A percentile compares a stretch with the other conserved stretches of the same genome.
phyloP scores from a whole-genome alignment of 257 asterid species.

The Paulownia fortunei region DNA sequence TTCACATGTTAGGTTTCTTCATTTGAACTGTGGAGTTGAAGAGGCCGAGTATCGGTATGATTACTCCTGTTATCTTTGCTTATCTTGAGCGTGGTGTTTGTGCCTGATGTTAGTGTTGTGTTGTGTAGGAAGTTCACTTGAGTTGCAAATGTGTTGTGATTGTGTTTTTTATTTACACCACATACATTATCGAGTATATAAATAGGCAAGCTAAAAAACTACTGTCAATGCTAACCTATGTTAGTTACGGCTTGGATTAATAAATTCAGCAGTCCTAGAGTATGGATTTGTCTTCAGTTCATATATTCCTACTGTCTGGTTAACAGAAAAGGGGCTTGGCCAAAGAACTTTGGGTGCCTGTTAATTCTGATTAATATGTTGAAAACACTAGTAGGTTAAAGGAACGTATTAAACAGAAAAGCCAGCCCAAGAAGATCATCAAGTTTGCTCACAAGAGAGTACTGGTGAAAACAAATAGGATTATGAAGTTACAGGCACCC shows the following conservation, averaged over 20 bases:
- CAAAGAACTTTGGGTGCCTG: background rate
- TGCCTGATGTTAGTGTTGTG: slow-evolving; percentile 28
- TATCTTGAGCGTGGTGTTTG: slow-evolving; percentile 24
- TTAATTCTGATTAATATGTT: background rate
- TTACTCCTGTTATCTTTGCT: slow-evolving; percentile 17
- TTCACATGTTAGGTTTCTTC: slow-evolving; percentile 78
- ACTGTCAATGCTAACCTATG: background rate
- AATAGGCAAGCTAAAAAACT: background rate
- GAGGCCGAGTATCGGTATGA: slow-evolving; percentile 85
- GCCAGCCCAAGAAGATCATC: background rate
- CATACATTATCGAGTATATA: background rate
- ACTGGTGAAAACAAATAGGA: background rate
- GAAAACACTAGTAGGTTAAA: background rate
- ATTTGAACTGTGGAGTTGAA: slow-evolving; percentile 68
- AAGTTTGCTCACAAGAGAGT: background rate
- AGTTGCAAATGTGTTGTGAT: slow-evolving; percentile 17
- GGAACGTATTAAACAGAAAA: background rate
- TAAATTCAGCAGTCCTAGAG: background rate
- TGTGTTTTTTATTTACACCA: slow-evolving; percentile 2
- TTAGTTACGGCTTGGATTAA: background rate
- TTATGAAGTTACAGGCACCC: background rate
- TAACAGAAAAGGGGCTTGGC: background rate
- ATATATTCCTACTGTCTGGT: background rate
- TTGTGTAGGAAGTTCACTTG: background rate
- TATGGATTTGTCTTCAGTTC: slow-evolving; percentile 8